Conservation (phyloP, 306 rosid species). For the Fragaria vesca region DNA sequence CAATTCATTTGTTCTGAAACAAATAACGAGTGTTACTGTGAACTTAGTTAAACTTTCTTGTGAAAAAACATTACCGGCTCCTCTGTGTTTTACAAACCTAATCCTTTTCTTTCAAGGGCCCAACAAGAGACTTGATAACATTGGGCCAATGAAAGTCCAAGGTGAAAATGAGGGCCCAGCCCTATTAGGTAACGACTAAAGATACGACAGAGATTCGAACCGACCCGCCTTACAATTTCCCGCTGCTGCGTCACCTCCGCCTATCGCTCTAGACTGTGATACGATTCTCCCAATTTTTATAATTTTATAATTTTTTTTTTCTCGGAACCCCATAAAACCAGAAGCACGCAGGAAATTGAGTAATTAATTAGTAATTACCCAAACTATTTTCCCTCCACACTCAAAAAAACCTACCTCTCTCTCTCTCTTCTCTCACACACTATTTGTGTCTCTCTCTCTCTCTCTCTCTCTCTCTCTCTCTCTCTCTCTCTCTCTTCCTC, state of each 20-base stretch:
- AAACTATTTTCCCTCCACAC: conserved; percentile 3
- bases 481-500: background rate
- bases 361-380: conserved; percentile 1
- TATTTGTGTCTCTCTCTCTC: background rate
- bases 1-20: background rate
- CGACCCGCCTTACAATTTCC: background rate
- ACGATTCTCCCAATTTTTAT: background rate
- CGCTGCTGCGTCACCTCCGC: background rate
- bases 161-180: background rate
- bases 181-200: background rate
- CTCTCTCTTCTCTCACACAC: conserved; percentile 1
- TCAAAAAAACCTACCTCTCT: conserved; percentile 7
- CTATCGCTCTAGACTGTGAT: background rate
- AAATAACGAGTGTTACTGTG: no score
- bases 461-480: background rate
- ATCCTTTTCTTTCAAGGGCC: no score
- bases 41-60: background rate
- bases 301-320: background rate
- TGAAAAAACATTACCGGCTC: background rate
- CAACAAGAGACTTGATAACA: background rate
- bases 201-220: background rate
- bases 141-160: background rate
- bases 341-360: background rate
- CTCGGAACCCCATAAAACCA: background rate
- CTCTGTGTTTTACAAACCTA: no score